phyloP scores from a whole-genome alignment of 2,329 filamentous ascomycete species.

The Gnomoniopsis smithogilvyi region DNA sequence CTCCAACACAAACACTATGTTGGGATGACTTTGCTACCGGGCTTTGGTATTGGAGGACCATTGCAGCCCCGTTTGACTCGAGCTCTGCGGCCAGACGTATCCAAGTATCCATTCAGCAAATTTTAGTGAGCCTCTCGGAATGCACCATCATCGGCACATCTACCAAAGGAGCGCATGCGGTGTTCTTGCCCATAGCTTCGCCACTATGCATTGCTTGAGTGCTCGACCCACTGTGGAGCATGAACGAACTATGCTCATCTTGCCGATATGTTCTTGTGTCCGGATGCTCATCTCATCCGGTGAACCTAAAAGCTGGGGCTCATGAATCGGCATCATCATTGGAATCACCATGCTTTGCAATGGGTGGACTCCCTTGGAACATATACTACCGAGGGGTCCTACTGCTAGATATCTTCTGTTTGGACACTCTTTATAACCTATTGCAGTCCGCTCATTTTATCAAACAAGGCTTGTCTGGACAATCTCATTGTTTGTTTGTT shows the following conservation, averaged over 20 bases:
- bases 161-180: background rate
- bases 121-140: too few relatives aligned
- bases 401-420: background rate
- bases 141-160: background rate
- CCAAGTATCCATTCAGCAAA: too few relatives aligned
- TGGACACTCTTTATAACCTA: background rate
- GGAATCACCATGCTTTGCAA: too few relatives aligned
- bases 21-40: background rate
- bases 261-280: background rate
- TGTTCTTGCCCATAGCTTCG: too few relatives aligned
- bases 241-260: background rate
- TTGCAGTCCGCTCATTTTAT: background rate
- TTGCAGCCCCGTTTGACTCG: background rate
- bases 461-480: slow-evolving; percentile 11
- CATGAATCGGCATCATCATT: background rate
- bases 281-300: background rate
- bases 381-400: background rate
- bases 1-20: slow-evolving; percentile 1
- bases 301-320: background rate
- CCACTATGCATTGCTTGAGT: too few relatives aligned
- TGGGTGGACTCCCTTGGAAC: too few relatives aligned
- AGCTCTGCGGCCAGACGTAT: background rate
- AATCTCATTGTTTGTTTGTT: background rate
- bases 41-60: background rate
- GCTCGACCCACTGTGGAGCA: too few relatives aligned